phyloP scores from a whole-genome alignment of 1,284 basidiomycete species.

The Gomphus sp. region DNA sequence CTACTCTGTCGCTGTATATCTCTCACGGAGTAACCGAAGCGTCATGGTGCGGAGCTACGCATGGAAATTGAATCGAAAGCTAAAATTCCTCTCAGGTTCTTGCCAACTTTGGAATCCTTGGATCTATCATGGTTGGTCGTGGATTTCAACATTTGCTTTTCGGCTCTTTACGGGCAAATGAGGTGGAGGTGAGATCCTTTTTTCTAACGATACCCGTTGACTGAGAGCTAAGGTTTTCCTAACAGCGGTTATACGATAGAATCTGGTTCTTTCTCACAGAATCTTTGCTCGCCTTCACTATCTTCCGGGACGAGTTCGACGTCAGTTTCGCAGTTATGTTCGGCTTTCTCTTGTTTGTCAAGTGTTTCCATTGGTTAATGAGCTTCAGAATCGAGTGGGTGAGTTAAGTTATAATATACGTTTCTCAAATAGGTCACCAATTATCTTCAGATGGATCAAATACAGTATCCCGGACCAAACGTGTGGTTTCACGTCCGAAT shows the following conservation, averaged over 20 bases:
- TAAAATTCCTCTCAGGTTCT: constrained; percentile 54
- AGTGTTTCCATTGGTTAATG: constrained; percentile 97
- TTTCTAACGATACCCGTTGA: neutral
- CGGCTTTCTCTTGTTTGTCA: constrained; percentile 85
- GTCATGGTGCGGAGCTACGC: constrained; percentile 54
- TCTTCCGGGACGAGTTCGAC: constrained; percentile 92
- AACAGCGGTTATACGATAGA: constrained; percentile 85
- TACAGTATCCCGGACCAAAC: constrained; percentile 78
- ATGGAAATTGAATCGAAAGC: neutral
- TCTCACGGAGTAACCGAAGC: constrained; percentile 88
- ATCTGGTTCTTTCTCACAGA: constrained; percentile 98
- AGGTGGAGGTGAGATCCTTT: constrained; percentile 73
- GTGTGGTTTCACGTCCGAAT: constrained; percentile 81
- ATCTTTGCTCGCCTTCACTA: constrained; percentile 90
- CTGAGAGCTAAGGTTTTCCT: neutral
- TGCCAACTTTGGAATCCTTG: constrained; percentile 85
- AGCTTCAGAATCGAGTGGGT: constrained; percentile 95
- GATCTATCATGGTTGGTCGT: constrained; percentile 70
- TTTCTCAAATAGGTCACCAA: neutral
- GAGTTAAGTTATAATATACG: constrained; percentile 20
- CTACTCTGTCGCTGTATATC: constrained; percentile 85
- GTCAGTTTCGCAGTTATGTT: constrained; percentile 91
- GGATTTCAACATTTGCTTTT: constrained; percentile 86
- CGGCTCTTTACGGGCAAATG: constrained; percentile 78
- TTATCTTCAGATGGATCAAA: constrained; percentile 83